Evolutionary conservation across 371 early-diverging fungal genomes (phyloP).

Genomic region (Actinomortierella ambigua): DNA sequence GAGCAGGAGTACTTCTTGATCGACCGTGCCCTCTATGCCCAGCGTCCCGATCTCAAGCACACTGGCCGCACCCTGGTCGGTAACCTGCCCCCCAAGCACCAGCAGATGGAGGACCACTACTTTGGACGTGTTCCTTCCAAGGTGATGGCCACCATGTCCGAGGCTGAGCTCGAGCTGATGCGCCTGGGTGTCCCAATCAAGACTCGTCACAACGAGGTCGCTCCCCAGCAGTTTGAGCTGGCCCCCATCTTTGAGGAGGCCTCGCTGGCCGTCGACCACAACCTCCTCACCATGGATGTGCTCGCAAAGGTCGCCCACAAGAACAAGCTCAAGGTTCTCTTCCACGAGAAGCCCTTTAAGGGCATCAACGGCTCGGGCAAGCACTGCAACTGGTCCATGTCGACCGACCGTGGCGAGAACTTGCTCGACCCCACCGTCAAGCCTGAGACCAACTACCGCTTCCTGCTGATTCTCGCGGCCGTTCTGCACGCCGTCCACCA

Average conservation of each 20-base stretch:
- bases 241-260: slow-evolving; percentile 98
- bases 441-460: slow-evolving; percentile 96
- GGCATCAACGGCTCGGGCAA: slow-evolving; percentile 98
- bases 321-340: slow-evolving; percentile 94
- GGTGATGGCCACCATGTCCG: slow-evolving; percentile 89
- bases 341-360: slow-evolving; percentile 99
- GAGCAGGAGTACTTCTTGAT: slow-evolving; percentile 99
- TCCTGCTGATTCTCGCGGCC: slow-evolving; percentile 92
- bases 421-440: slow-evolving; percentile 91
- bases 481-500: slow-evolving; percentile 89
- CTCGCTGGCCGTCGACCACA: slow-evolving; percentile 96
- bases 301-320: slow-evolving; percentile 96
- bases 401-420: slow-evolving; percentile 94
- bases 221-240: slow-evolving; percentile 96
- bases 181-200: slow-evolving; percentile 96
- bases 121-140: slow-evolving; percentile 96
- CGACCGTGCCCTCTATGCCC: slow-evolving; percentile 88
- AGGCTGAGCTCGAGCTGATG: slow-evolving; percentile 91
- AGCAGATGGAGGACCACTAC: slow-evolving; percentile 98
- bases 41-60: slow-evolving; percentile 96
- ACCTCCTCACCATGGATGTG: slow-evolving; percentile 96
- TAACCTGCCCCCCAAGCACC: slow-evolving; percentile 93
- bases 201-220: slow-evolving; percentile 99
- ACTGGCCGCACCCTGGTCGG: slow-evolving; percentile 94
- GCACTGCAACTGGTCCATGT: slow-evolving; percentile 99